A percentile compares a stretch with the other conserved stretches of the same genome.
phyloP scores from a whole-genome alignment of 176 grass and related monocot genomes.

The Phyllostachys edulis region DNA sequence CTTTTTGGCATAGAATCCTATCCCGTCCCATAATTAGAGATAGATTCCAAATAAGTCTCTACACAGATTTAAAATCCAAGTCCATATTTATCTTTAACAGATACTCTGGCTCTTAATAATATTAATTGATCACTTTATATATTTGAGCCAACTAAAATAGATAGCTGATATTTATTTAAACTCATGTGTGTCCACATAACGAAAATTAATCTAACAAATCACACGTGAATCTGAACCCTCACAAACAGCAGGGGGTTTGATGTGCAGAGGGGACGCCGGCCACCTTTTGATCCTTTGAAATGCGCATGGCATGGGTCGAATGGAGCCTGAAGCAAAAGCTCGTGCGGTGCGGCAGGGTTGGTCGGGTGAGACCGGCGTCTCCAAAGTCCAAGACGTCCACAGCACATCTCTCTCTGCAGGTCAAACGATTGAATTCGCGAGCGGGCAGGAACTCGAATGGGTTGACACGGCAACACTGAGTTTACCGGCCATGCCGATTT shows the following conservation, averaged over 20 bases:
- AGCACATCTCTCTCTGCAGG: neutral
- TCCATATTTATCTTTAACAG: no score
- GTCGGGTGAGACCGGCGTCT: neutral
- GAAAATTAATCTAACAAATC: no score
- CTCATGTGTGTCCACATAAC: no score
- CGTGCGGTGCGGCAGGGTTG: neutral
- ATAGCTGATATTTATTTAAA: no score
- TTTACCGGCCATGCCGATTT: neutral
- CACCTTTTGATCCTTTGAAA: neutral
- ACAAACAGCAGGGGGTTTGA: neutral
- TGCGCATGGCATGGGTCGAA: neutral
- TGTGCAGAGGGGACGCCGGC: neutral
- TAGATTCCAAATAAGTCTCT: no score
- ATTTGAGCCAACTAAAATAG: no score
- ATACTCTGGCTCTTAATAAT: no score
- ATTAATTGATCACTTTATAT: no score
- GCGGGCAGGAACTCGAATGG: neutral
- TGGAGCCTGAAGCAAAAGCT: neutral
- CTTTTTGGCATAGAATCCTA: no score
- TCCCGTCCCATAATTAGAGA: no score
- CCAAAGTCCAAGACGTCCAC: neutral
- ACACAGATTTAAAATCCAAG: no score
- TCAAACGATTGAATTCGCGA: constrained; percentile 32
- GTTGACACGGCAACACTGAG: constrained; percentile 21
- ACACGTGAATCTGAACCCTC: neutral